Conservation (phyloP, 2,329 filamentous ascomycete genomes). For the Lachnellula hyalina region DNA sequence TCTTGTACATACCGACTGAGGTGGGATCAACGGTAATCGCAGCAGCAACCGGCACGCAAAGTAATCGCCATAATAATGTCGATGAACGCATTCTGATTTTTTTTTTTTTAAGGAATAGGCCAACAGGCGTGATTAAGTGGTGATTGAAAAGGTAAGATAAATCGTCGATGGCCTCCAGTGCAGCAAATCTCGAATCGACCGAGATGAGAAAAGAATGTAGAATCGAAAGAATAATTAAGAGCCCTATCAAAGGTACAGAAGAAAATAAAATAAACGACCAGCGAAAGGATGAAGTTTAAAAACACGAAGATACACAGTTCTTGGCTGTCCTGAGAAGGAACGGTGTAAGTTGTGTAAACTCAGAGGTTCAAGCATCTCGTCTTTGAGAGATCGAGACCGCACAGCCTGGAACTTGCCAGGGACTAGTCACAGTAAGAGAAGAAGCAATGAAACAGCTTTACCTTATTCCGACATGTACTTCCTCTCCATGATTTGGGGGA, state of each 20-base stretch:
- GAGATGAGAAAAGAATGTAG: neutral
- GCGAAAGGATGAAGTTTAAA: constrained; percentile 14
- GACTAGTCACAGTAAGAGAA: neutral
- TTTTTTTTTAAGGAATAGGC: constrained; percentile 5
- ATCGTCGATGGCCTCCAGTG: neutral
- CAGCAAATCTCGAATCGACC: neutral
- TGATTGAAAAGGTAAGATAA: neutral
- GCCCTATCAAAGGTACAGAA: constrained; percentile 27
- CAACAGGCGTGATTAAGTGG: neutral
- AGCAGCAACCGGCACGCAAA: constrained; percentile 10
- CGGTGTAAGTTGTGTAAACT: constrained; percentile 3
- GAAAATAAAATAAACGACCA: constrained; percentile 5
- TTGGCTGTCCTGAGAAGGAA: constrained; percentile 17
- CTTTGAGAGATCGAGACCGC: neutral
- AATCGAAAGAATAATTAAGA: constrained; percentile 10
- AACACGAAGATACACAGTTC: constrained; percentile 12
- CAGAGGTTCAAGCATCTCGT: neutral
- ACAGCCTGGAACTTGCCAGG: neutral
- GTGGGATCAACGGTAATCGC: constrained; percentile 24
- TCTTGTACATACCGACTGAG: constrained; percentile 20
- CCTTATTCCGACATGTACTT: neutral
- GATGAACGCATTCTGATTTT: constrained; percentile 20
- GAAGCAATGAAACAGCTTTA: neutral
- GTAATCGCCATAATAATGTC: constrained; percentile 20
- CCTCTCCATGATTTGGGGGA: neutral